Evolutionary conservation across 768 basidiomycete genomes (phyloP).

Genomic region (Tylopilus subfusipes): DNA sequence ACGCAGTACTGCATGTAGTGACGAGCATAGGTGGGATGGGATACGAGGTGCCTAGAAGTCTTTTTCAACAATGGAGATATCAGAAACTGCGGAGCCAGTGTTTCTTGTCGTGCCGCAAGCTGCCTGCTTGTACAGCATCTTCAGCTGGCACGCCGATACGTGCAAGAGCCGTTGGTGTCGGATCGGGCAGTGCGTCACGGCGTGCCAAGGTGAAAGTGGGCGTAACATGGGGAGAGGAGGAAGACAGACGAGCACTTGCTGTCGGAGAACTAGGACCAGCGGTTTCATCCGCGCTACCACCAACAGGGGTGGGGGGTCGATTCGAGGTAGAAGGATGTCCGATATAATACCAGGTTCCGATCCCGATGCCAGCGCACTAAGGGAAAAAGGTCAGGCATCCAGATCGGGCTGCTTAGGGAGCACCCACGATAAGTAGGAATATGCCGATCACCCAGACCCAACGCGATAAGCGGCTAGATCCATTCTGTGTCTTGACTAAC

Average conservation of each 20-base stretch:
- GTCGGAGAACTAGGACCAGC: conserved; percentile 18
- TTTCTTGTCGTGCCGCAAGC: conserved; percentile 11
- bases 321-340: conserved; percentile 49
- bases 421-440: conserved; percentile 49
- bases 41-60: background rate
- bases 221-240: conserved; percentile 43
- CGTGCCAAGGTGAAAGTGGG: conserved; percentile 60
- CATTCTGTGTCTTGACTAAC: conserved; percentile 61
- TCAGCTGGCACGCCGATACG: conserved; percentile 7
- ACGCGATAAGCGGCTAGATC: conserved; percentile 49
- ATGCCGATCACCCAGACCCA: conserved; percentile 74
- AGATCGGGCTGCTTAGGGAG: background rate
- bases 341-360: conserved; percentile 58
- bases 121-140: background rate
- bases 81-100: conserved; percentile 10
- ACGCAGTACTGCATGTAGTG: conserved; percentile 4
- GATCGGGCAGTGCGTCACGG: conserved; percentile 25
- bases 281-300: conserved; percentile 55
- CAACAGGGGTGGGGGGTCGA: conserved; percentile 56
- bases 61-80: background rate
- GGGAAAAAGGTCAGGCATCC: background rate
- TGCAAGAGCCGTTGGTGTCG: conserved; percentile 15
- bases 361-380: conserved; percentile 50
- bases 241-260: conserved; percentile 12
- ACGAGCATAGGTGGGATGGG: conserved; percentile 2